phyloP scores from a whole-genome alignment of 78 protist species.

The Cavenderia fasciculata region DNA sequence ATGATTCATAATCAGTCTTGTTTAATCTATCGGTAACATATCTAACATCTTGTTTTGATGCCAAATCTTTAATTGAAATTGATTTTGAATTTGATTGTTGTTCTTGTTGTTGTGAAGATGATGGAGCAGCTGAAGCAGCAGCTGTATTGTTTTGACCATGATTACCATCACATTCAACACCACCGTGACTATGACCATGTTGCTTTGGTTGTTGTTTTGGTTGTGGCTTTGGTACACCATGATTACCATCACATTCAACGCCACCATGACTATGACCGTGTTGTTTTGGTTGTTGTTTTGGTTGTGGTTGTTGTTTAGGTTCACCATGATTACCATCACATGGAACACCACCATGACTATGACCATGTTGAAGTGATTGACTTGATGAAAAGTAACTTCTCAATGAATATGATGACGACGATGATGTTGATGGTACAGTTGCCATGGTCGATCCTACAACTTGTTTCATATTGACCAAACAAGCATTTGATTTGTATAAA shows the following conservation, averaged over 20 bases:
- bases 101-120: neutral
- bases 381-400: too few relatives aligned
- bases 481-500: too few relatives aligned
- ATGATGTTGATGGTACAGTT: too few relatives aligned
- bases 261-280: conserved; percentile 8
- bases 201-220: too few relatives aligned
- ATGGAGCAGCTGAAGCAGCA: neutral
- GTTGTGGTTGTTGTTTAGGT: too few relatives aligned
- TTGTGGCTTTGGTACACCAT: too few relatives aligned
- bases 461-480: too few relatives aligned
- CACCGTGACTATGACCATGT: conserved; percentile 7
- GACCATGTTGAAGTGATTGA: too few relatives aligned
- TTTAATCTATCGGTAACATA: conserved; percentile 59
- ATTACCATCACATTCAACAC: neutral
- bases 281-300: too few relatives aligned
- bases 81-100: conserved; percentile 52
- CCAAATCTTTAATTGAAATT: conserved; percentile 7
- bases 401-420: too few relatives aligned
- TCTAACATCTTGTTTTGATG: conserved; percentile 26
- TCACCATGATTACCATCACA: conserved; percentile 3
- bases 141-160: neutral
- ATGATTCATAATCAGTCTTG: conserved; percentile 15
- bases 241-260: neutral
- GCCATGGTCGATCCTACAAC: too few relatives aligned
- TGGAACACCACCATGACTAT: conserved; percentile 2